Evolutionary conservation across 306 rosid genomes (phyloP).

Genomic region (Vigna angularis): DNA sequence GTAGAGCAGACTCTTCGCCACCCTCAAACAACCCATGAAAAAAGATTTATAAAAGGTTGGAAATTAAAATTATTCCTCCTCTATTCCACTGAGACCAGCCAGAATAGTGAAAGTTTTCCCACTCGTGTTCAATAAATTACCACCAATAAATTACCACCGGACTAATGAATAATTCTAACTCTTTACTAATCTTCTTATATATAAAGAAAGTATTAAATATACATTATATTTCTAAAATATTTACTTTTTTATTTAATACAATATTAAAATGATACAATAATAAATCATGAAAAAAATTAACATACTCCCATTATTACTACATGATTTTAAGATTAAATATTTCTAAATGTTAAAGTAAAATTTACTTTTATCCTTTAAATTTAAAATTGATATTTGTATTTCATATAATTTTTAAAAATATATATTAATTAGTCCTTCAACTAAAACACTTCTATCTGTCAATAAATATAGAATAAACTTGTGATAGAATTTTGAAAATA

Average conservation of each 20-base stretch:
- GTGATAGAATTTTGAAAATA: no score
- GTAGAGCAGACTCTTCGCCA: not conserved
- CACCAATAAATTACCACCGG: not conserved
- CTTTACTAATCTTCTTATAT: not conserved
- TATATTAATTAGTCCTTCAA: no score
- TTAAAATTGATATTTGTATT: no score
- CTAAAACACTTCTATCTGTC: no score
- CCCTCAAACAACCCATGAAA: not conserved
- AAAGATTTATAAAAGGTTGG: not conserved
- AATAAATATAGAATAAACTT: no score
- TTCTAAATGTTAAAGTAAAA: no score
- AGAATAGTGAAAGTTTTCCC: not conserved
- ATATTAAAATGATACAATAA: not conserved
- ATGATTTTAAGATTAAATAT: no score
- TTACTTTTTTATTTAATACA: not conserved
- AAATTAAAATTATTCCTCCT: no score
- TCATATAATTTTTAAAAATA: no score
- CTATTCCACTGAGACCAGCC: no score
- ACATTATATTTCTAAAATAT: not conserved
- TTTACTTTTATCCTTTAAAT: no score
- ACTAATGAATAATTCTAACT: not conserved
- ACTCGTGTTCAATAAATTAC: constrained; percentile 18
- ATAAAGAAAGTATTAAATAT: not conserved
- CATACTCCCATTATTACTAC: not conserved
- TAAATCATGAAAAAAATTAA: not conserved